A percentile compares a stretch with the other conserved stretches of the same genome.
Conservation (phyloP, 352 stramenopile genomes). For the Globisporangium middletonii region DNA sequence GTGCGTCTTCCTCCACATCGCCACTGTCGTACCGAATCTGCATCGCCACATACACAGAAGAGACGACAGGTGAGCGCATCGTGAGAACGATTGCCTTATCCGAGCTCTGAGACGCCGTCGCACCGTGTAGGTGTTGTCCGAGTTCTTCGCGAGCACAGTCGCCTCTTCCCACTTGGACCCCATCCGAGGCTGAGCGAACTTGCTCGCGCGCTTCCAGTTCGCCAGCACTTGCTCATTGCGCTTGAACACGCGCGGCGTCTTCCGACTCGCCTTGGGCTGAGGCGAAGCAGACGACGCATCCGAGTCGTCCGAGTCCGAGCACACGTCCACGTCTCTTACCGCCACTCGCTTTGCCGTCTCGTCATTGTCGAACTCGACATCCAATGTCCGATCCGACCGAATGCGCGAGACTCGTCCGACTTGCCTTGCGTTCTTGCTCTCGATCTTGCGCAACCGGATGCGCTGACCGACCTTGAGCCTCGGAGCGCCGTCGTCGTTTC, state of each 20-base stretch:
- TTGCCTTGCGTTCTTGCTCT: conserved; percentile 9
- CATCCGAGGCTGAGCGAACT: conserved; percentile 27
- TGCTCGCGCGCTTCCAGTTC: conserved; percentile 33
- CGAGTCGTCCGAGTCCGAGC: conserved; percentile 32
- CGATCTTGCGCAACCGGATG: conserved; percentile 6
- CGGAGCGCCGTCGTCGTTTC: neutral
- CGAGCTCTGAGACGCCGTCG: neutral
- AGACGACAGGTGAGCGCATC: neutral
- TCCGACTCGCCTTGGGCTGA: neutral
- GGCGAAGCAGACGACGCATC: neutral
- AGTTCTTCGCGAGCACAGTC: conserved; percentile 25
- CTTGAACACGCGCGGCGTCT: conserved; percentile 10
- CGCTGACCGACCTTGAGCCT: neutral
- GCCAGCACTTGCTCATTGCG: conserved; percentile 26
- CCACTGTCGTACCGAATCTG: conserved; percentile 50
- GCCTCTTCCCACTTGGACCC: conserved; percentile 24
- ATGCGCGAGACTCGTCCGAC: conserved; percentile 27
- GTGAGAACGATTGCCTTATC: neutral
- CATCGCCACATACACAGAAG: conserved; percentile 3
- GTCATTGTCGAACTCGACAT: conserved; percentile 55
- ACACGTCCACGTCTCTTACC: conserved; percentile 14
- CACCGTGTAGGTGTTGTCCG: conserved; percentile 30
- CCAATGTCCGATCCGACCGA: conserved; percentile 49
- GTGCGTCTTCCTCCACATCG: conserved; percentile 49
- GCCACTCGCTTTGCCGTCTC: conserved; percentile 34